Evolutionary conservation across 805 yeast species (phyloP).

Genomic region (Candida taoyuanica): DNA sequence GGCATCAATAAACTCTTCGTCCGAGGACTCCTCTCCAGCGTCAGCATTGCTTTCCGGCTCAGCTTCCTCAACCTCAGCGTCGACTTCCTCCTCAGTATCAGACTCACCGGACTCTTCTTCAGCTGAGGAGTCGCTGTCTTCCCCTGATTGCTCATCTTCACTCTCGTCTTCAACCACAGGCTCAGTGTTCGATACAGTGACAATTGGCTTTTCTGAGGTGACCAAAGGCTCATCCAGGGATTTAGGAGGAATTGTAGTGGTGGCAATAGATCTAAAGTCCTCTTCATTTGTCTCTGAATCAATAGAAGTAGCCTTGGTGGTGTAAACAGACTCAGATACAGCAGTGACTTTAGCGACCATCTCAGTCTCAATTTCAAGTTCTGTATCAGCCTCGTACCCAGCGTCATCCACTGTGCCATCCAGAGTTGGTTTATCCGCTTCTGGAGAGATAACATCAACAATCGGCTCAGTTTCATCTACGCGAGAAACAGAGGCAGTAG

Average conservation of each 20-base stretch:
- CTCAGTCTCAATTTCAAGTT: slow-evolving; percentile 1
- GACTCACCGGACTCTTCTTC: not conserved
- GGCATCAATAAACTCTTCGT: too few relatives aligned
- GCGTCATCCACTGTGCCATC: slow-evolving; percentile 1
- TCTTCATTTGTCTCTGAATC: too few relatives aligned
- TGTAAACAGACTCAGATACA: not conserved
- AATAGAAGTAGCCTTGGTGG: slow-evolving; percentile 1
- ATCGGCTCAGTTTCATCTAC: not conserved
- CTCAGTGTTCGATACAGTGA: slow-evolving; percentile 2
- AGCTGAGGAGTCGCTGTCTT: not conserved
- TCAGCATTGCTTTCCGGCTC: slow-evolving; percentile 3
- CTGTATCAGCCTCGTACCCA: slow-evolving; percentile 10
- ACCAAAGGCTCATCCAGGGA: too few relatives aligned
- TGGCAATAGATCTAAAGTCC: too few relatives aligned
- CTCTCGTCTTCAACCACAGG: slow-evolving; percentile 1
- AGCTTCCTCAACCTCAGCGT: slow-evolving; percentile 1
- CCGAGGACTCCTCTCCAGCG: not conserved
- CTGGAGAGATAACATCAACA: not conserved
- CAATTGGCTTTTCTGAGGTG: too few relatives aligned
- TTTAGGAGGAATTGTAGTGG: too few relatives aligned
- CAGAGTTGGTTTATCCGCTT: not conserved
- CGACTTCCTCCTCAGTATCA: not conserved
- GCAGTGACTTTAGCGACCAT: not conserved
- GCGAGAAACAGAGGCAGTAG: not conserved
- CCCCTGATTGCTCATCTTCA: slow-evolving; percentile 1